Evolutionary conservation across 345 rosid species (phyloP).

Genomic region (Lenwebbia sp.): DNA sequence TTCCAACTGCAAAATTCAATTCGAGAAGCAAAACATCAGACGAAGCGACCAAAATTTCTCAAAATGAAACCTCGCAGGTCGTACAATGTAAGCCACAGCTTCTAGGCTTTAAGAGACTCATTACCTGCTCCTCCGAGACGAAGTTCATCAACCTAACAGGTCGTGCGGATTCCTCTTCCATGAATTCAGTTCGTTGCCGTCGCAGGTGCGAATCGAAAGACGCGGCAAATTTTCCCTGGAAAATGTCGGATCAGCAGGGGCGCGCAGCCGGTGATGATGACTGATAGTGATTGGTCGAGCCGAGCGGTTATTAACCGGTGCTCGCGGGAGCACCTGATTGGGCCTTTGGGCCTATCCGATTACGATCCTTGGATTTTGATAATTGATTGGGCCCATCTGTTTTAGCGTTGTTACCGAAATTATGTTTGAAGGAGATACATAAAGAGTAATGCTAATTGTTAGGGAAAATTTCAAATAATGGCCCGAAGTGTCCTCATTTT

Average conservation of each 20-base stretch:
- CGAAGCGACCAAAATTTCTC: neutral
- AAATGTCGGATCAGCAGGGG: neutral
- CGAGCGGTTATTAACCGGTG: neutral
- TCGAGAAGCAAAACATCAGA: neutral
- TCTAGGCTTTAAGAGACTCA: neutral
- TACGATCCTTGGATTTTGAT: neutral
- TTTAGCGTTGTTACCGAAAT: neutral
- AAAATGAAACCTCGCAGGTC: neutral
- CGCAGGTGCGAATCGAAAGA: neutral
- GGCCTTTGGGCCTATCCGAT: neutral
- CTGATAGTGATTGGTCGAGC: neutral
- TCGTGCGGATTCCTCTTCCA: slow-evolving; percentile 56
- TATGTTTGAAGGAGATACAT: too few relatives aligned
- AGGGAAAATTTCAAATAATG: too few relatives aligned
- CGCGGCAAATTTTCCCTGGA: neutral
- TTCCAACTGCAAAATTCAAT: slow-evolving; percentile 44
- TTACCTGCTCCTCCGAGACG: slow-evolving; percentile 85
- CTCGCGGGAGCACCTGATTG: neutral
- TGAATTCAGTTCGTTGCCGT: neutral
- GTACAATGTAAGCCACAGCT: neutral
- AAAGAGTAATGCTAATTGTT: too few relatives aligned
- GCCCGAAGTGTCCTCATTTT: too few relatives aligned
- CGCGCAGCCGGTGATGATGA: neutral
- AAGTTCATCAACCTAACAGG: slow-evolving; percentile 74
- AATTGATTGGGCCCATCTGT: neutral